Base-by-base conservation (phyloP, 1,284 basidiomycete species). In the Naganishia sp. region DNA sequence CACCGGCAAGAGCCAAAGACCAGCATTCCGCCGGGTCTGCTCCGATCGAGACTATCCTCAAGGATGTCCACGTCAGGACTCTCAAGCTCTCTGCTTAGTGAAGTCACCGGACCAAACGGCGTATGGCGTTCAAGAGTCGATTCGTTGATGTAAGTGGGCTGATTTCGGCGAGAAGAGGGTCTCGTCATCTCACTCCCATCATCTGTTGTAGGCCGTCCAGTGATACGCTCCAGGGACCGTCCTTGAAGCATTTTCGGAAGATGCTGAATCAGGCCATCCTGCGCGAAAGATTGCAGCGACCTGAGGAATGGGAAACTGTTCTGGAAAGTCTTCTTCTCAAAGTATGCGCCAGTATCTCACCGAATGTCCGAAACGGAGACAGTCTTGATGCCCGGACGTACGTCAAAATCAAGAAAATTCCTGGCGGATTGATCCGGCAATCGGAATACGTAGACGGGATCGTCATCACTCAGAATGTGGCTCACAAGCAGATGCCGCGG, bases 391-490 rank as follows among this genome's bases (percentile, higher is more conserved):
- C 97, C 23, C 85, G 95, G 55, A 86, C 90, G 33, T 97, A 96
- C 72, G 92, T 99, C 70, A 99, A 99, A 82, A 94, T 99, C 79
- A 99, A 99, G 82, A 95, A 96, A 79, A 90, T 99, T 21, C 94
- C 96, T 0, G 96, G 96, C 15, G 96, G 96, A 13, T 83, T 85
- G 59, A 93, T 94, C 43, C 85, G 83, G 39, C 93, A 99, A 77
- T 96, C 92, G 13, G 94, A 98, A 82, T 99, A 95, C 74, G 91
- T 99, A 57, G 91, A 95, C 70, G 96, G 96, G 3, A 92, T 91
- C 11, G 94, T 99, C 56, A 96, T 98, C 75, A 95, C 94, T 23
- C 98, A 99, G 83, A 97, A 99, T 72, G 89, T 98, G 6, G 92
- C 94, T 5, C 95, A 98, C 78, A 97, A 97, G 80, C 86, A 77